These are phyloP conservation scores for Tulasnella sp. DNA, from an alignment of 768 basidiomycete species.

Conservation along the genomic window DNA sequence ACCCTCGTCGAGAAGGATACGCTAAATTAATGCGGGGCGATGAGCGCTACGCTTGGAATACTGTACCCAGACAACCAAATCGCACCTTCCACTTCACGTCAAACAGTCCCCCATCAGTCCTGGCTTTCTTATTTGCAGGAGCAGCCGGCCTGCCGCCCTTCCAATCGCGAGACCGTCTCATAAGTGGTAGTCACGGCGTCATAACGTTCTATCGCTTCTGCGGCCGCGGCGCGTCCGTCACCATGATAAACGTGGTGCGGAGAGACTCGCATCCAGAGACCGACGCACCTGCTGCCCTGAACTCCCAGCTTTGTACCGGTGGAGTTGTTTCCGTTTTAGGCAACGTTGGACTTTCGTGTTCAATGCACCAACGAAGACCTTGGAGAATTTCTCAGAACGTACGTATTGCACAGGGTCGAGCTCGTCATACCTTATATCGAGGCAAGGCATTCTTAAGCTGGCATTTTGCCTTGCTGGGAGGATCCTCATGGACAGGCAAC, in stretches of 20 bases:
- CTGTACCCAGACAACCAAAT: not conserved
- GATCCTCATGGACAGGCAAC: slow-evolving; percentile 60
- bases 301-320: slow-evolving; percentile 86
- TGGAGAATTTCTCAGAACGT: slow-evolving; percentile 38
- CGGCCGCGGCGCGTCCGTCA: slow-evolving; percentile 47
- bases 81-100: slow-evolving; percentile 75
- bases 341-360: slow-evolving; percentile 66
- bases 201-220: slow-evolving; percentile 52
- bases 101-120: slow-evolving; percentile 46
- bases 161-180: slow-evolving; percentile 54
- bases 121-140: slow-evolving; percentile 44
- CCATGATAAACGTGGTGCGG: slow-evolving; percentile 62
- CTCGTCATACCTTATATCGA: slow-evolving; percentile 61
- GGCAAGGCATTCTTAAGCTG: slow-evolving; percentile 64
- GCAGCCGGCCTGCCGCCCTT: slow-evolving; percentile 33
- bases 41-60: not conserved
- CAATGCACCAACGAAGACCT: slow-evolving; percentile 79
- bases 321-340: slow-evolving; percentile 58
- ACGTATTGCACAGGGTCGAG: not conserved
- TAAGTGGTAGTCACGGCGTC: too few relatives aligned
- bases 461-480: slow-evolving; percentile 61
- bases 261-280: slow-evolving; percentile 35
- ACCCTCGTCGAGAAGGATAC: slow-evolving; percentile 82
- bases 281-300: slow-evolving; percentile 48
- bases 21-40: slow-evolving; percentile 32